Base-by-base conservation (phyloP, 1,284 basidiomycete species). In the Ceratobasidium sp. region DNA sequence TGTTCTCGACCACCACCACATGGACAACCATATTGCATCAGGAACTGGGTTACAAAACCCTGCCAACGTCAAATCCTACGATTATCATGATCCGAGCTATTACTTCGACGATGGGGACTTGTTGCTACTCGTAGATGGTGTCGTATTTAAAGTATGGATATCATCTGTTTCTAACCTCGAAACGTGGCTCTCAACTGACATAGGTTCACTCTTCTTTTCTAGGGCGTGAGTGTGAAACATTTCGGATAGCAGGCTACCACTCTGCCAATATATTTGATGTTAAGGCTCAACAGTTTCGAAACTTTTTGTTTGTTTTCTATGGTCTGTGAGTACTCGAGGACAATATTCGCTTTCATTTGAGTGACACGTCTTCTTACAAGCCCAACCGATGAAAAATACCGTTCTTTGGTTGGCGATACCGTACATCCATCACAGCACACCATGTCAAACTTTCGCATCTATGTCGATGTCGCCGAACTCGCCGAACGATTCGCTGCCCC, bases 381-480 rank as follows among this genome's bases (percentile, higher is more conserved):
- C 3, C 53, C 65, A 30, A 69, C 16, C 30, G 53, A 58, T 41
- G 52, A 69, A 34, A 18, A 28, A 10, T 69, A 69, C 21, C 64
- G 64, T 2, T 26, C 10, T 23, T 14, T 67, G 30, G 36, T 67
- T 12, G 16, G 50, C 18, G n/a, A 55, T 26, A 9, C 23, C 36
- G 36, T 23, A 5, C 36, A 69, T 34, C 10, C n/a, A 32, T 41
- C 52, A 43, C 52, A 41, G 36, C 36, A 18, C 21, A 26, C 1
- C 26, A 45, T 57, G 10, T 1, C 39, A 23, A 58, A 46, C 14
- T 69, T 69, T 34, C 65, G 39, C 28, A 41, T 69, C 18, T 69
- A 69, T 34, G 52, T 69, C 18, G 65, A 69, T 41, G 65, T 69
- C 14, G 65, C 65, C 14, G 65, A 69, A 12, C 39, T 69, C 23